Base-by-base conservation (phyloP, 2,329 filamentous ascomycete species). In the Dactylonectria estremocensis region DNA sequence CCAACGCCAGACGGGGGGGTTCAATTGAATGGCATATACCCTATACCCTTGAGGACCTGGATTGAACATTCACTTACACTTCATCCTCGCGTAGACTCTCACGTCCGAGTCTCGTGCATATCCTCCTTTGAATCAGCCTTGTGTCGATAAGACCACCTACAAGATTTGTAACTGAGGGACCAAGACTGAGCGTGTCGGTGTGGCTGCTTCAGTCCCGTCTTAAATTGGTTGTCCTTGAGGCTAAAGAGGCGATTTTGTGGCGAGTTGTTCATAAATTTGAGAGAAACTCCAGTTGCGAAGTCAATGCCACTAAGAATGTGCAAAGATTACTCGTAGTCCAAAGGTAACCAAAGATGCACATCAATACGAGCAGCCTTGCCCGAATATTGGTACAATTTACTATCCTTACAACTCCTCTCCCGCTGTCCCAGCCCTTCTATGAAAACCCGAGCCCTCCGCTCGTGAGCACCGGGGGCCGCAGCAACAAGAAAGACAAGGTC, bases 371-470 rank as follows among this genome's bases (percentile, higher is more conserved):
- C 35, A 7, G 55, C 54, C 28, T 62, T 70, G 60, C 60, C 63
- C 63, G 70, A 68, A 74, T 77, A 72, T 70, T 78, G 74, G 75
- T 79, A 78, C 76, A 77, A 73, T 78, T 71, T 74, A 71, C 71
- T 78, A 79, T 79, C 77, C 77, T 72, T 80, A 76, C 76, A 80
- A 76, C 76, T 76, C 76, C 74, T 66, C 68, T 62, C 70, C 72
- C 75, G 69, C 70, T 76, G 63, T 72, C 63, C 67, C 72, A 60
- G 69, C 72, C 71, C 70, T 69, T 77, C 71, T 77, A 76, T 72
- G 57, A 76, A 74, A 59, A 61, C 59, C 71, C 59, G 61, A 72
- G 66, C 58, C 62, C 68, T 67, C 37, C 67, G 52, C 52, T 66
- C 24, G 54, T 52, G 67, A 72, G 66, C 61, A 68, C 64, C 63